phyloP scores from a whole-genome alignment of 1,284 basidiomycete genomes.

The Stygiomarasmius scandens region DNA sequence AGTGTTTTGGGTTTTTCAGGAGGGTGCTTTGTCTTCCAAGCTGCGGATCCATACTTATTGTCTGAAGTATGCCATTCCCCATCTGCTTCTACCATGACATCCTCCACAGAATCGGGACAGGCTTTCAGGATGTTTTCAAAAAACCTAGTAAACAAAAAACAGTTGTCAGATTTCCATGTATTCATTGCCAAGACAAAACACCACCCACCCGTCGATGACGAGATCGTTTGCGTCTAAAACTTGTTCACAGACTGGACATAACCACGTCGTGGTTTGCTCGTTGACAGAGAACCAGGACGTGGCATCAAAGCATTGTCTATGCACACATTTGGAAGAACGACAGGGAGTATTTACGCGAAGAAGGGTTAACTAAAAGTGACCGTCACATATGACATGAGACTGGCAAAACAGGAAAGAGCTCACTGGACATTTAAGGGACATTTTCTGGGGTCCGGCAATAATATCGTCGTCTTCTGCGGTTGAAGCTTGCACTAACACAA shows the following conservation, averaged over 20 bases:
- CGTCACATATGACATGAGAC: no score
- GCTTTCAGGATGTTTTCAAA: conserved; percentile 80
- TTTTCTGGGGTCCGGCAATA: conserved; percentile 81
- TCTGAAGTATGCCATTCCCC: conserved; percentile 95
- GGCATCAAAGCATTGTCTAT: conserved; percentile 97
- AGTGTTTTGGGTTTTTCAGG: conserved; percentile 28
- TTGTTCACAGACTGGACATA: conserved; percentile 94
- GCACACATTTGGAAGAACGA: conserved; percentile 84
- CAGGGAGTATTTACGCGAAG: conserved; percentile 86
- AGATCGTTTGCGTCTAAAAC: conserved; percentile 80
- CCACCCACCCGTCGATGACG: conserved; percentile 85
- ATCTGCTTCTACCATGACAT: conserved; percentile 92
- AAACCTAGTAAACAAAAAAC: conserved; percentile 58
- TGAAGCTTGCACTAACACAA: conserved; percentile 58
- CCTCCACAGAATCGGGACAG: conserved; percentile 82
- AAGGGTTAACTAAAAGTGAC: conserved; percentile 88
- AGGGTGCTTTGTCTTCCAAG: conserved; percentile 66
- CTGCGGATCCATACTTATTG: conserved; percentile 76
- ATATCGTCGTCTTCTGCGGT: conserved; percentile 84
- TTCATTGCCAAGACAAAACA: conserved; percentile 1
- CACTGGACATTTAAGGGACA: conserved; percentile 92
- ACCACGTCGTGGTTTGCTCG: conserved; percentile 95
- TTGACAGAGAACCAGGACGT: conserved; percentile 93
- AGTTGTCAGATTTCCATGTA: conserved; percentile 4
- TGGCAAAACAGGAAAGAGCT: conserved; percentile 31